Evolutionary conservation across 2,329 filamentous ascomycete species (phyloP).

Genomic region (Furcasterigmium sp.): DNA sequence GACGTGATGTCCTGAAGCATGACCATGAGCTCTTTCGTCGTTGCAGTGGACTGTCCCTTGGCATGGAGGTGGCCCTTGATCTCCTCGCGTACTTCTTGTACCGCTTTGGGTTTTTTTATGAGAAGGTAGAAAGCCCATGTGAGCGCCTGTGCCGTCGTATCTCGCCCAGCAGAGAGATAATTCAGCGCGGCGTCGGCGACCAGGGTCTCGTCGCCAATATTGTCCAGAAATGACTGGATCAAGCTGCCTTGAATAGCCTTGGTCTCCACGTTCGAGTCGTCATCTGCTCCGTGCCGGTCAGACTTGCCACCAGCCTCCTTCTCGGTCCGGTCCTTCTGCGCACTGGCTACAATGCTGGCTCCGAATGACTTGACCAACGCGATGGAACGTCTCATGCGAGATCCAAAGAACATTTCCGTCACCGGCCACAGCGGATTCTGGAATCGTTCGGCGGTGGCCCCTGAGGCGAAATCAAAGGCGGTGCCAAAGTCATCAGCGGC

Average conservation of each 20-base stretch:
- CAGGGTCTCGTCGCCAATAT: slow-evolving; percentile 46
- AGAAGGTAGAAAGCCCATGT: slow-evolving; percentile 61
- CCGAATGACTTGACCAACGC: slow-evolving; percentile 49
- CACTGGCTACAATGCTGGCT: slow-evolving; percentile 49
- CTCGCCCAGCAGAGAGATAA: slow-evolving; percentile 59
- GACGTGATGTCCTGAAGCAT: slow-evolving; percentile 29
- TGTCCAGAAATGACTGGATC: slow-evolving; percentile 55
- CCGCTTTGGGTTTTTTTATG: slow-evolving; percentile 40
- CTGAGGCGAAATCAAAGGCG: slow-evolving; percentile 59
- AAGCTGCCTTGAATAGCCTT: slow-evolving; percentile 43
- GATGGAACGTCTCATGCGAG: slow-evolving; percentile 42
- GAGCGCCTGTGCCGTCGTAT: slow-evolving; percentile 60
- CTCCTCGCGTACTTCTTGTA: slow-evolving; percentile 37
- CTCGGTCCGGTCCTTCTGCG: slow-evolving; percentile 33
- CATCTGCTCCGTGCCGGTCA: slow-evolving; percentile 13
- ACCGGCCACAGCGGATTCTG: slow-evolving; percentile 60
- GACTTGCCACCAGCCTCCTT: slow-evolving; percentile 17
- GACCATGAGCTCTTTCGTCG: slow-evolving; percentile 18
- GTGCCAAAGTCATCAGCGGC: slow-evolving; percentile 53
- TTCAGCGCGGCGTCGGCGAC: slow-evolving; percentile 62
- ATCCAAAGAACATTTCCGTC: slow-evolving; percentile 49
- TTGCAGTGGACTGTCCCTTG: slow-evolving; percentile 7
- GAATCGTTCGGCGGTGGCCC: slow-evolving; percentile 54
- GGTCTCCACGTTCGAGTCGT: slow-evolving; percentile 20
- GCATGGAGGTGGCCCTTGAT: slow-evolving; percentile 20